phyloP scores from a whole-genome alignment of 2,329 filamentous ascomycete species.

The Fusarium palustre region DNA sequence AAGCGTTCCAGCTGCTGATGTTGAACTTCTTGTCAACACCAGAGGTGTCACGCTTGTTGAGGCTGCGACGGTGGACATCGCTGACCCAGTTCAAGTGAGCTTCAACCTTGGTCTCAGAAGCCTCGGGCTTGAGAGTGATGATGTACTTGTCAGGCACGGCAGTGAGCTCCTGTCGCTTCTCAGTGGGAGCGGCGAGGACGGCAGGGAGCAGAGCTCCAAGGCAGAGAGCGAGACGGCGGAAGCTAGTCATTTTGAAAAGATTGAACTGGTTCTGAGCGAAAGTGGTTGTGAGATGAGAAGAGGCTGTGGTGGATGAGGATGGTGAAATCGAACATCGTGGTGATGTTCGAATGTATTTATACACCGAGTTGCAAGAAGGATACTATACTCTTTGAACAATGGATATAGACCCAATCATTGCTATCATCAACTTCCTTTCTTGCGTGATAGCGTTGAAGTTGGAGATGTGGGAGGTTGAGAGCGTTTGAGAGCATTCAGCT shows the following conservation, averaged over 20 bases:
- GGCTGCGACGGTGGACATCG: constrained; percentile 64
- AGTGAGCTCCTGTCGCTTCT: constrained; percentile 18
- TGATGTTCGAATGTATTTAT: constrained; percentile 33
- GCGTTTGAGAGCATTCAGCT: constrained; percentile 28
- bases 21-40: constrained; percentile 50
- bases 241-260: constrained; percentile 45
- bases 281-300: constrained; percentile 3
- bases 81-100: constrained; percentile 62
- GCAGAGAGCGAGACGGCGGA: constrained; percentile 49
- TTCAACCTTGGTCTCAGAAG: constrained; percentile 57
- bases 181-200: constrained; percentile 47
- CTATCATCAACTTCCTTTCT: constrained; percentile 31
- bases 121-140: constrained; percentile 68
- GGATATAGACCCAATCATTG: constrained; percentile 12
- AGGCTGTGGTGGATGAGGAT: constrained; percentile 30
- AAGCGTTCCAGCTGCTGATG: constrained; percentile 52
- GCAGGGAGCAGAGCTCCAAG: constrained; percentile 51
- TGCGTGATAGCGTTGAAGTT: constrained; percentile 31
- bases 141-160: constrained; percentile 60
- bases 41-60: constrained; percentile 59
- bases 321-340: constrained; percentile 2
- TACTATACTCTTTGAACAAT: not conserved
- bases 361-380: not conserved
- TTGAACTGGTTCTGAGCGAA: not conserved
- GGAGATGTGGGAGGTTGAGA: constrained; percentile 1